Base-by-base conservation (phyloP, 2,329 filamentous ascomycete species). In the Ciborinia camelliae region DNA sequence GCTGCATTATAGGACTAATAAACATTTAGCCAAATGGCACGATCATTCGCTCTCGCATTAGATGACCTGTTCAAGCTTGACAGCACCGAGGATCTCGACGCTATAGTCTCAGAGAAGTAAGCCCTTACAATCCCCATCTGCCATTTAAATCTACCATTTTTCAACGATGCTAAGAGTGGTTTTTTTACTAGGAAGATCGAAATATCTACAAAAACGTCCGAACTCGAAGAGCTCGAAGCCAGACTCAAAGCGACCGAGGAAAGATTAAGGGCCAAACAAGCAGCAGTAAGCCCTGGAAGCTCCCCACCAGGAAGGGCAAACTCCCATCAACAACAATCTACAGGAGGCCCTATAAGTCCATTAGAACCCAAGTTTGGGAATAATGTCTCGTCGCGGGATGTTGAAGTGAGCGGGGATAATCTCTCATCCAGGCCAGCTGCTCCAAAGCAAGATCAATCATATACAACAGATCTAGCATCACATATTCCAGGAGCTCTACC, bases 21-120 rank as follows among this genome's bases (percentile, higher is more conserved):
- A 47, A 41, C 62, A 47, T 37, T 54, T 78, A 97, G 93, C 69
- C 95, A 91, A 67, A 87, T 97, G 78, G 93, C 92, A 62, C 89
- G 87, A 72, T 91, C 90, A 75, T 97, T 97, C 79, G 94, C 92
- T 66, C 82, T 87, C 52, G 91, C 94, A 76, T 82, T 97, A 67
- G 90, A 94, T 81, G 89, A 92, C 75, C 89, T 96, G 71, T 97
- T 97, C 81, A 89, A 90, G 74, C 88, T 97, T 74, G 91, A 95
- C 71, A 89, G 87, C 77, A 89, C 88, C 71, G 86, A 89, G 73
- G 84, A 89, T 68, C 83, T 96, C 43, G 86, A 90, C 73, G 83
- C 89, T 75, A 86, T 90, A 70, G 86, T 97, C 67, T 85, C 91
- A 75, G 85, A 91, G 77, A 94, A 93, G 93, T 97, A 66, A 50